Base-by-base conservation (phyloP, 495 filamentous ascomycete genomes). In the Lasiosphaeris hirsuta region DNA sequence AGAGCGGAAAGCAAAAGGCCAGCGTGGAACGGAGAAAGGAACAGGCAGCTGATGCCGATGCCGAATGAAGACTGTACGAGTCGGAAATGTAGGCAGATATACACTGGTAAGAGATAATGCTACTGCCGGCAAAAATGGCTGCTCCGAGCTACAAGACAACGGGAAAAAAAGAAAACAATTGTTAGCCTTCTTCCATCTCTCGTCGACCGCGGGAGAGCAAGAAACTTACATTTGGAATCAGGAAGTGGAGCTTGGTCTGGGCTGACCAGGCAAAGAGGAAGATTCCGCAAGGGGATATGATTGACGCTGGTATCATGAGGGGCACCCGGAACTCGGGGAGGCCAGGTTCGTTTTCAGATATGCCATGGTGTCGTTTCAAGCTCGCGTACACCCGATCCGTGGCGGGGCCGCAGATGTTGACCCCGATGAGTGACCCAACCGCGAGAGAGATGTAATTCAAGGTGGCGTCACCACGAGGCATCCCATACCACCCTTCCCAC, bases 401-500 rank as follows among this genome's bases (percentile, higher is more conserved):
- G 2, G 72, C 39, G 2, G 42, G 37, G 18, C 70, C 74, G 14
- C 65, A 70, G 3, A 77, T 46, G 18, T 73, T 54, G 0, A 79
- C 69, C 0, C 78, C 78, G 11, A 81, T 42, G n/a, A 82, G 52
- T 34, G 66, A 69, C 1, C 82, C 83, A 10, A 85, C 61, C 1
- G 78, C 79, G 14, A 79, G 66, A 0, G 78, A 80, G 0, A 86
- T 69, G 59, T 80, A 85, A 3, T 78, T 68, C 1, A 86, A 68
- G 0, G 67, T 71, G 17, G 72, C 61, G 42, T 61, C 47, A 4
- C 71, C 54, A 17, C 60, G 8, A 7, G 60, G 57, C 59, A 74
- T 68, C 30, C 59, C 45, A 52, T 80, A 72, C 19, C 68, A 58
- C 41, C 64, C 64, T 13, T 65, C 58, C 51, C 77, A 85, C 0